phyloP scores from a whole-genome alignment of 2,329 filamentous ascomycete genomes.

The Arthrobotrys iridis region DNA sequence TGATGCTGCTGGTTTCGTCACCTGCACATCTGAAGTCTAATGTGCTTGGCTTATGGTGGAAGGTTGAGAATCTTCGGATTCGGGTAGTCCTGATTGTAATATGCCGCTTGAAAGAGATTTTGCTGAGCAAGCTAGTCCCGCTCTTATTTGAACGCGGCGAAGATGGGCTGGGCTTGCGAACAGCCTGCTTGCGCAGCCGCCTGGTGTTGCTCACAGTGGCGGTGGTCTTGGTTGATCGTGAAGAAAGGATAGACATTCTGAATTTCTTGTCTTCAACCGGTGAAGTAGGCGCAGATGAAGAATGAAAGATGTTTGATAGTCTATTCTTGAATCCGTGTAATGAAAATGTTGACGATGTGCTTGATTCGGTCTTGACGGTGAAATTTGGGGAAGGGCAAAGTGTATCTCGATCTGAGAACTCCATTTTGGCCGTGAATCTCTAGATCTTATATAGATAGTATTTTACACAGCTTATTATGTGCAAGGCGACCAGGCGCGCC shows the following conservation, averaged over 20 bases:
- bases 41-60: slow-evolving; percentile 52
- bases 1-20: slow-evolving; percentile 46
- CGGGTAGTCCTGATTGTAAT: slow-evolving; percentile 37
- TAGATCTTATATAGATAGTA: slow-evolving; percentile 32
- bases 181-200: slow-evolving; percentile 41
- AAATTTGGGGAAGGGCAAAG: slow-evolving; percentile 53
- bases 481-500: slow-evolving; percentile 45
- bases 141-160: slow-evolving; percentile 37
- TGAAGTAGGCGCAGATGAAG: slow-evolving; percentile 39
- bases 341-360: slow-evolving; percentile 51
- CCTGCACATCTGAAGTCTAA: slow-evolving; percentile 51
- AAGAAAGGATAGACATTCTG: slow-evolving; percentile 48
- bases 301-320: slow-evolving; percentile 51
- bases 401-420: slow-evolving; percentile 50
- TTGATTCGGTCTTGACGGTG: slow-evolving; percentile 48
- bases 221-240: slow-evolving; percentile 29
- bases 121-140: slow-evolving; percentile 36
- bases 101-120: slow-evolving; percentile 49
- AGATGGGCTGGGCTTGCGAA: slow-evolving; percentile 36
- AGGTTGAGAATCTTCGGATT: slow-evolving; percentile 46
- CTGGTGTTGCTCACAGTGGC: neutral
- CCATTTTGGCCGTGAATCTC: slow-evolving; percentile 40
- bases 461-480: slow-evolving; percentile 14
- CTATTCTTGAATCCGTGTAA: slow-evolving; percentile 47
- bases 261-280: slow-evolving; percentile 44